Base-by-base conservation (phyloP, 768 basidiomycete genomes). In the Leccinum pellstonianum region DNA sequence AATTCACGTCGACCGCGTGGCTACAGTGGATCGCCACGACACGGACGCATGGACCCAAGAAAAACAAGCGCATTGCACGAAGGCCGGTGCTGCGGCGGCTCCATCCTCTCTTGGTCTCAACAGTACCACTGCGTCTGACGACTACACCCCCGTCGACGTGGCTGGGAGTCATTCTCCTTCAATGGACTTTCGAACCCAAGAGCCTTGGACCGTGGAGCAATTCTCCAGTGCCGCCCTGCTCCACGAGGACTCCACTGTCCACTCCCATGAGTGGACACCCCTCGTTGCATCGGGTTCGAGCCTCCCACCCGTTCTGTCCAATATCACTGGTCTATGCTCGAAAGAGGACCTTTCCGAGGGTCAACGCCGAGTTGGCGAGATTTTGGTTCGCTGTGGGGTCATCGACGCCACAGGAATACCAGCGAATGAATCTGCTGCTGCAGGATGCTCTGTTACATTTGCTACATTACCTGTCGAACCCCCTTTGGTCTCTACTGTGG, bases 11-110 rank as follows among this genome's bases (percentile, higher is more conserved):
- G 17, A 53, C 43, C 64, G 64, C 68, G 60, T 68, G 72, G 67
- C 60, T 33, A 33, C 51, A 37, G 53, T 47, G 54, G 51, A 52
- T 54, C 11, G 55, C 71, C 73, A 73, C 70, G 72, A 72, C 61
- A 64, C 31, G 31, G 60, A 62, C 58, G 55, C 72, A 59, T 75
- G 73, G 62, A 10, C 49, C 12, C 54, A 38, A 23, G 57, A 61
- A 55, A 37, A 46, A 25, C 49, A 56, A 35, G 47, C 43, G 38
- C 63, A 57, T 47, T 62, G 64, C 60, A 59, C 47, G 21, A 54
- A 54, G 49, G 25, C 51, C 47, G 47, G 46, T 57, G 62, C 54
- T 60, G 62, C 54, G 41, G 54, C 41, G 12, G 33, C 55, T 41
- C 59, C 64, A 21, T 41, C 61, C 47, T 52, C 64, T 56, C 59